Conservation (phyloP, 176 grass and related monocot species). For the Triticum dicoccoides region DNA sequence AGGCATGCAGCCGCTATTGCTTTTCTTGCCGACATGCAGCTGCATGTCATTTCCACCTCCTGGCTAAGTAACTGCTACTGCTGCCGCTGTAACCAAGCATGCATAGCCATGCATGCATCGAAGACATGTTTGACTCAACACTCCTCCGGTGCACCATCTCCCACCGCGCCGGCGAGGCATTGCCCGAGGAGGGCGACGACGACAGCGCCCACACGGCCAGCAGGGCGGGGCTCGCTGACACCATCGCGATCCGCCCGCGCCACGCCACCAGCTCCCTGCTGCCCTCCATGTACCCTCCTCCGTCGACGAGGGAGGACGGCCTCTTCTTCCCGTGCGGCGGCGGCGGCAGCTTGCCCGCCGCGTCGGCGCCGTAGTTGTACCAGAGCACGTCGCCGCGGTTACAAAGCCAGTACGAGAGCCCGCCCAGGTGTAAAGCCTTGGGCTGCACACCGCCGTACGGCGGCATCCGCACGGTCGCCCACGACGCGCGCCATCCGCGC, state of each 20-base stretch:
- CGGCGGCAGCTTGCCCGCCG: neutral
- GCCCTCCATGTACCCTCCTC: neutral
- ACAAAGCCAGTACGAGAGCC: neutral
- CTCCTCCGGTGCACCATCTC: neutral
- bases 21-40: too few relatives aligned
- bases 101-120: too few relatives aligned
- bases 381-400: neutral
- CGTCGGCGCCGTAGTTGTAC: neutral
- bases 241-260: neutral
- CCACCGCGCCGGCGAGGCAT: neutral
- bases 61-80: too few relatives aligned
- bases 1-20: too few relatives aligned
- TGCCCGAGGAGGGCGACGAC: neutral
- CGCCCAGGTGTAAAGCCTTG: neutral
- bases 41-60: too few relatives aligned
- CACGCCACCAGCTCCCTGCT: neutral
- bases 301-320: neutral
- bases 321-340: neutral
- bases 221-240: neutral
- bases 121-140: too few relatives aligned
- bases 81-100: too few relatives aligned
- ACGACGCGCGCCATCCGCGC: neutral
- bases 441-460: neutral
- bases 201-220: conserved; percentile 11
- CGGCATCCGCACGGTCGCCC: neutral